These are phyloP conservation scores for Kingdonia uniflora DNA, from an alignment of 164 flowering plant genomes.

Conservation along the genomic window DNA sequence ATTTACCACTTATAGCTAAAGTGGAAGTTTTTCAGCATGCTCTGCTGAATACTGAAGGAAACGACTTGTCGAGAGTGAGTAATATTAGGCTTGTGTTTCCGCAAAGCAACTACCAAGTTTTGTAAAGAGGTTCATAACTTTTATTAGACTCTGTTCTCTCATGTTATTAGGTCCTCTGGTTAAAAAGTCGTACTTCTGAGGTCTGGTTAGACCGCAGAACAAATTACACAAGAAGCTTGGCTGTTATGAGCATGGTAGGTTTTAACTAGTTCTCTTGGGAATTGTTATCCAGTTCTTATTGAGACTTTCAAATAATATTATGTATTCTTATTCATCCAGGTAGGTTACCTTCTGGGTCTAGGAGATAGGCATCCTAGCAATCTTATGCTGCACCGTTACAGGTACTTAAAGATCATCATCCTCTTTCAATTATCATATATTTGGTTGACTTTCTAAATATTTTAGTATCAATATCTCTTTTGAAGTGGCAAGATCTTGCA, in stretches of 20 bases:
- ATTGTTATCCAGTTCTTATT: no score
- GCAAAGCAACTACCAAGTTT: no score
- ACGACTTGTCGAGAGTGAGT: slow-evolving; percentile 79
- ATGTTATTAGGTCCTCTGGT: slow-evolving; percentile 74
- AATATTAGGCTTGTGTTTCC: no score
- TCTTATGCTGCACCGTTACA: slow-evolving; percentile 95
- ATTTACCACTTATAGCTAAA: slow-evolving; percentile 90
- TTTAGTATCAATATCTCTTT: slow-evolving; percentile 3
- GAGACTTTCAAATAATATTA: no score
- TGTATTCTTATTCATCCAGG: slow-evolving; percentile 42
- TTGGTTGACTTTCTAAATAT: no score
- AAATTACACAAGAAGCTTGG: slow-evolving; percentile 94
- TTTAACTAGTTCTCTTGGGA: no score
- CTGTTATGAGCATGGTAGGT: slow-evolving; percentile 99
- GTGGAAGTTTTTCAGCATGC: slow-evolving; percentile 98
- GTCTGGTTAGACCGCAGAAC: slow-evolving; percentile 95
- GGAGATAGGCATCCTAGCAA: slow-evolving; percentile 99
- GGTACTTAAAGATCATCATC: slow-evolving; percentile 28
- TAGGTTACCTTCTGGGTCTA: slow-evolving; percentile 94
- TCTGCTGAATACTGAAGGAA: slow-evolving; percentile 82
- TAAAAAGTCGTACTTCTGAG: slow-evolving; percentile 96
- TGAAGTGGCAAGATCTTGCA: slow-evolving; percentile 96
- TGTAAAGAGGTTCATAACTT: neutral
- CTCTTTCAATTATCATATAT: no score
- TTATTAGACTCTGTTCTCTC: slow-evolving; percentile 3